These are phyloP conservation scores for Begonia masoniana DNA, from an alignment of 306 rosid genomes.

Conservation along the genomic window DNA sequence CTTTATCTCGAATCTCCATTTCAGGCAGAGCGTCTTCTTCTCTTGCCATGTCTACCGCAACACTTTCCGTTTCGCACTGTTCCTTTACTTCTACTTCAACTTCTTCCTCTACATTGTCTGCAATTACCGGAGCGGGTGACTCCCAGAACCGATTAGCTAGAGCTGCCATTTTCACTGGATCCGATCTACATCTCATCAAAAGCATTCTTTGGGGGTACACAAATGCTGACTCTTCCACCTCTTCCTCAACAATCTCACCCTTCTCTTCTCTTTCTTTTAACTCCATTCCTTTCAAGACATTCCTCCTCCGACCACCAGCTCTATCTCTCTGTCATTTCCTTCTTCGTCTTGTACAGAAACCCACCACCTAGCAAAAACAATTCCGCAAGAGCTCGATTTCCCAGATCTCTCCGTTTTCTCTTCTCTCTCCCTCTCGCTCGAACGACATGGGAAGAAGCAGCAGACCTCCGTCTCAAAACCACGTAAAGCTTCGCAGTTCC, in stretches of 20 bases:
- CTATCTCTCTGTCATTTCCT: constrained; percentile 50
- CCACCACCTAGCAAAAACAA: constrained; percentile 64
- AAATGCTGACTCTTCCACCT: constrained; percentile 43
- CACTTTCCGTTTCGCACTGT: constrained; percentile 2
- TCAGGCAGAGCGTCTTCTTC: constrained; percentile 15
- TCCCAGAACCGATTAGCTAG: constrained; percentile 74
- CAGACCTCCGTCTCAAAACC: constrained; percentile 52
- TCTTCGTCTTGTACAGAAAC: constrained; percentile 66
- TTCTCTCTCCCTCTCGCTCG: constrained; percentile 37
- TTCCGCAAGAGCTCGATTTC: constrained; percentile 55
- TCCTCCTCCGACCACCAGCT: constrained; percentile 54
- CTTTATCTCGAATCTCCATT: constrained; percentile 1
- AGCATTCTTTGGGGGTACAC: constrained; percentile 95
- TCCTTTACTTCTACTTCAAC: constrained; percentile 9
- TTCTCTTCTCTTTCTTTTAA: constrained; percentile 19
- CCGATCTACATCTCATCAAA: constrained; percentile 97
- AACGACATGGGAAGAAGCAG: constrained; percentile 75
- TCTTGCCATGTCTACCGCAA: constrained; percentile 9
- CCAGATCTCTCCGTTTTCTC: constrained; percentile 19
- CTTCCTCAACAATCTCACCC: constrained; percentile 15
- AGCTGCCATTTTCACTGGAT: constrained; percentile 96
- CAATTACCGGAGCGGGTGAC: constrained; percentile 36
- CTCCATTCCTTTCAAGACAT: constrained; percentile 61
- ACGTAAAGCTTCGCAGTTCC: constrained; percentile 78
- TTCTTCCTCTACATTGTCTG: constrained; percentile 5